phyloP scores from a whole-genome alignment of 345 rosid species.

The Stellera chamaejasme region DNA sequence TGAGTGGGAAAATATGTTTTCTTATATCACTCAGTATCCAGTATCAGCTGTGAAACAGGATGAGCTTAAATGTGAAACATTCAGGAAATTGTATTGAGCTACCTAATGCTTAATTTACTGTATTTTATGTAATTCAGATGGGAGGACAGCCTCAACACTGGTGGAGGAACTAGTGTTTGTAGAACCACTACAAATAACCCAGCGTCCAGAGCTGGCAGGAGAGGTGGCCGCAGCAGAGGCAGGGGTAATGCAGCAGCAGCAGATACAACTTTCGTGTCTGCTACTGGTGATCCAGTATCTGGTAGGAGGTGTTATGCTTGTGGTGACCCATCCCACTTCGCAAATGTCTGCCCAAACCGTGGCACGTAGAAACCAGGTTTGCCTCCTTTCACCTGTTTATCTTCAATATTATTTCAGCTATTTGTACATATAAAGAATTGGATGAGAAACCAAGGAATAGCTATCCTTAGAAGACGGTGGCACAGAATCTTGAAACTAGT shows the following conservation, averaged over 20 bases:
- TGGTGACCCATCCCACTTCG: slow-evolving; percentile 96
- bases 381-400: background rate
- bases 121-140: slow-evolving; percentile 37
- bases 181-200: slow-evolving; percentile 13
- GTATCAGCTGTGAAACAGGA: background rate
- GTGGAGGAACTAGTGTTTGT: slow-evolving; percentile 30
- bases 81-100: too few species aligned
- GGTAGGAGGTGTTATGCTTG: slow-evolving; percentile 75
- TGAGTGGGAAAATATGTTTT: background rate
- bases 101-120: background rate
- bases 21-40: background rate
- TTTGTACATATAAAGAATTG: too few species aligned
- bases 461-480: too few species aligned
- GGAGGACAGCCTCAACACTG: slow-evolving; percentile 64
- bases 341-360: slow-evolving; percentile 74
- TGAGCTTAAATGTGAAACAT: too few species aligned
- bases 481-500: too few species aligned
- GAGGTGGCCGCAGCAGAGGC: slow-evolving; percentile 44
- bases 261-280: slow-evolving; percentile 59
- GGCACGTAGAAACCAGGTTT: slow-evolving; percentile 24
- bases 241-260: slow-evolving; percentile 22
- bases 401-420: too few species aligned
- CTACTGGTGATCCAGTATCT: slow-evolving; percentile 77
- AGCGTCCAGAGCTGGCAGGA: slow-evolving; percentile 29
- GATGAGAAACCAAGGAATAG: too few species aligned